Evolutionary conservation across 768 basidiomycete genomes (phyloP).

Genomic region (Leccinum fibrillosum): DNA sequence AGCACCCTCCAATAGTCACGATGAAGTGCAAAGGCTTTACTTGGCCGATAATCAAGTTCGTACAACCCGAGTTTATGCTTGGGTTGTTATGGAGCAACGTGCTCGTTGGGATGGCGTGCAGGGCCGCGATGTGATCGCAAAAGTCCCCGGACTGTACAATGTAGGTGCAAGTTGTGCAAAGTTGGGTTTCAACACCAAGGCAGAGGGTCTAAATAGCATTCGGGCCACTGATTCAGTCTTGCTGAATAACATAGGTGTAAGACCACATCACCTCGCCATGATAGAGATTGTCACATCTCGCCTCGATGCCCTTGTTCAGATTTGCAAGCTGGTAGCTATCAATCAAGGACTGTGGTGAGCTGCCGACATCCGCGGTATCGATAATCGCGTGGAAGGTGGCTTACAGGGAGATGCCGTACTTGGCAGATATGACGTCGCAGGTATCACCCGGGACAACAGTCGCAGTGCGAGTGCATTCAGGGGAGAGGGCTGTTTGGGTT

Average conservation of each 20-base stretch:
- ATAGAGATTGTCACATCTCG: conserved; percentile 54
- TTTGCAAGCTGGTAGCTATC: conserved; percentile 55
- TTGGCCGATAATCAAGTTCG: conserved; percentile 56
- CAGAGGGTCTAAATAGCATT: conserved; percentile 40
- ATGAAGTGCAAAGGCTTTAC: conserved; percentile 31
- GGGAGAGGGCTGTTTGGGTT: conserved; percentile 40
- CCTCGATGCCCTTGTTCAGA: conserved; percentile 42
- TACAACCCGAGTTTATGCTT: conserved; percentile 49
- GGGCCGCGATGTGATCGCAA: conserved; percentile 43
- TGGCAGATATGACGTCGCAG: conserved; percentile 61
- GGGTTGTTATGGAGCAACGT: conserved; percentile 65
- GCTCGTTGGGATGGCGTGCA: conserved; percentile 38
- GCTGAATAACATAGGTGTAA: background rate
- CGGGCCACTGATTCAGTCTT: background rate
- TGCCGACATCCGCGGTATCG: background rate
- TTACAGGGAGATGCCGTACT: conserved; percentile 60
- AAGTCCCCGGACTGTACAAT: conserved; percentile 47
- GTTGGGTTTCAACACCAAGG: conserved; percentile 46
- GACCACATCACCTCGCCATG: conserved; percentile 40
- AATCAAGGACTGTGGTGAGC: background rate
- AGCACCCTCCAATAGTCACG: background rate
- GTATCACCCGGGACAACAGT: conserved; percentile 54
- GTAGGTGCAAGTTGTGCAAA: conserved; percentile 39
- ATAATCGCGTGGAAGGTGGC: conserved; percentile 17
- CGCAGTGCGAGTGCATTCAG: conserved; percentile 52